A percentile compares a stretch with the other conserved stretches of the same genome.
Conservation (phyloP, 1,139 yeast species). For the Arxiozyma heterogenica region DNA sequence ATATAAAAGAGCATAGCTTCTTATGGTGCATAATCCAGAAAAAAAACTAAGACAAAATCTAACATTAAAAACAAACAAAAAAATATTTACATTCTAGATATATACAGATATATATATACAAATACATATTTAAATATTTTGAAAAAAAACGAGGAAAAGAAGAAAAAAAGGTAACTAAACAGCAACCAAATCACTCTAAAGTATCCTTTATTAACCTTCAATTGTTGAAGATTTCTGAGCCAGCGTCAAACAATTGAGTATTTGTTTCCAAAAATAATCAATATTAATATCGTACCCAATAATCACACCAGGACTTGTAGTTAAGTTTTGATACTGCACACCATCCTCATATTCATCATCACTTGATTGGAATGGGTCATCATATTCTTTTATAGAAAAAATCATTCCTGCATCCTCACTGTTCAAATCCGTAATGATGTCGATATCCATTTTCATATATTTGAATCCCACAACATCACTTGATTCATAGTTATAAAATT, state of each 20-base stretch:
- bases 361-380: neutral
- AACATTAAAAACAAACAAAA: too few species aligned
- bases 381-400: constrained; percentile 19
- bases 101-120: neutral
- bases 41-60: too few species aligned
- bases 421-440: constrained; percentile 30
- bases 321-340: constrained; percentile 16
- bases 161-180: neutral
- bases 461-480: constrained; percentile 28
- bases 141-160: neutral
- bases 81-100: neutral
- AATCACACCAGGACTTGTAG: constrained; percentile 33
- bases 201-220: constrained; percentile 7
- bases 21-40: too few species aligned
- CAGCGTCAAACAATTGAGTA: constrained; percentile 36
- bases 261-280: constrained; percentile 45
- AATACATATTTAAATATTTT: too few species aligned
- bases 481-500: constrained; percentile 30
- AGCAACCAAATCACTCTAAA: neutral
- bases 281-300: constrained; percentile 41
- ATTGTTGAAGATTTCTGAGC: constrained; percentile 24
- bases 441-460: constrained; percentile 32
- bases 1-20: too few species aligned
- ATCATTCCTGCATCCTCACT: constrained; percentile 19
- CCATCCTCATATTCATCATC: neutral